Percentiles rank a stretch among this genome's conserved stretches.
These are phyloP conservation scores for Ambrosiella cleistominuta DNA, from an alignment of 2,329 filamentous ascomycete species.

Conservation along the genomic window DNA sequence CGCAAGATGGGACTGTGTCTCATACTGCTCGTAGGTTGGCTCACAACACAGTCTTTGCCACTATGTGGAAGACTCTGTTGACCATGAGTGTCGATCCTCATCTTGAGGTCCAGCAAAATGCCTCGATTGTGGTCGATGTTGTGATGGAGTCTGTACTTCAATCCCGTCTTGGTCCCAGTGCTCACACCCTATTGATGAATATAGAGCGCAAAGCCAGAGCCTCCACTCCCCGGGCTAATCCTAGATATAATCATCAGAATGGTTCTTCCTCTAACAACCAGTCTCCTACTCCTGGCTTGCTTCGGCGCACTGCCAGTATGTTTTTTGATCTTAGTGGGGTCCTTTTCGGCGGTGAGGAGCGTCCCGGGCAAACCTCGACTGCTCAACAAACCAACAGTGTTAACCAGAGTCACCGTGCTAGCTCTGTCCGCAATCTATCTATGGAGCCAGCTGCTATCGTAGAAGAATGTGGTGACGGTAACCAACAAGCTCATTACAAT, in stretches of 20 bases:
- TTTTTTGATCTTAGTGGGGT: slow-evolving; percentile 37
- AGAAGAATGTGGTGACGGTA: slow-evolving; percentile 54
- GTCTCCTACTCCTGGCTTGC: slow-evolving; percentile 36
- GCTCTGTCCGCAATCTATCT: slow-evolving; percentile 13
- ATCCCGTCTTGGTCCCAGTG: slow-evolving; percentile 55
- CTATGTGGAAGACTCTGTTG: slow-evolving; percentile 84
- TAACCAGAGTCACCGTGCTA: slow-evolving; percentile 18
- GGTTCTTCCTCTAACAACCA: slow-evolving; percentile 21
- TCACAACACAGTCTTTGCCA: slow-evolving; percentile 78
- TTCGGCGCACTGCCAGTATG: slow-evolving; percentile 47
- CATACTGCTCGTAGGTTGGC: slow-evolving; percentile 43
- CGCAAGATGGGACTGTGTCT: slow-evolving; percentile 40
- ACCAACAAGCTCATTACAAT: slow-evolving; percentile 53
- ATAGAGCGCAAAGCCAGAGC: slow-evolving; percentile 37
- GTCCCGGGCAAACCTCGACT: slow-evolving; percentile 20
- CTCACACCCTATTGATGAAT: slow-evolving; percentile 58
- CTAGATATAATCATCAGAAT: slow-evolving; percentile 22
- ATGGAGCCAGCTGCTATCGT: slow-evolving; percentile 24
- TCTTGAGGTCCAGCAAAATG: slow-evolving; percentile 77
- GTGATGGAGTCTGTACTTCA: slow-evolving; percentile 62
- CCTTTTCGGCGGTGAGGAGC: slow-evolving; percentile 30
- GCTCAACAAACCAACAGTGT: slow-evolving; percentile 4
- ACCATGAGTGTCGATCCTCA: slow-evolving; percentile 88
- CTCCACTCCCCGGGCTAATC: slow-evolving; percentile 20
- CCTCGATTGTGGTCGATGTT: slow-evolving; percentile 69